Percentiles rank a stretch among this genome's conserved stretches.
These are phyloP conservation scores for Saccharomyces uvarum DNA, from an alignment of 1,139 yeast genomes.

Conservation along the genomic window DNA sequence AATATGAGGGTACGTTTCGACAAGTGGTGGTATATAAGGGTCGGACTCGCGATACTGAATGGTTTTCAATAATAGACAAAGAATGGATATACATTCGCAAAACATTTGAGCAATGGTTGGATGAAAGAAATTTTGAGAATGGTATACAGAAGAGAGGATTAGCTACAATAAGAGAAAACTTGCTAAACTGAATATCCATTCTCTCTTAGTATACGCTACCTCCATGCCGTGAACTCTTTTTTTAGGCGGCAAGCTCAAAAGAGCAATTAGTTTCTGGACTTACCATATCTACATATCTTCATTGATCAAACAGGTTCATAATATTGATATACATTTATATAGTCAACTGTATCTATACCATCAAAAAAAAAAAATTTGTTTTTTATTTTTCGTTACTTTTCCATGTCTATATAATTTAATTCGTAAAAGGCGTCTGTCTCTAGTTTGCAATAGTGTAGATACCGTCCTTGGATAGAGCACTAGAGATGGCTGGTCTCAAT, in stretches of 20 bases:
- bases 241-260: background rate
- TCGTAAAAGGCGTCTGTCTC: background rate
- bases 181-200: background rate
- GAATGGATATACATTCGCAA: slow-evolving; percentile 27
- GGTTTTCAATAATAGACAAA: slow-evolving; percentile 30
- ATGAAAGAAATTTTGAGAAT: slow-evolving; percentile 3
- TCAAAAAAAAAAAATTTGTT: no score
- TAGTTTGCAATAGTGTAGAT: background rate
- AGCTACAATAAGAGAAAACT: background rate
- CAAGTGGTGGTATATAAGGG: slow-evolving; percentile 28
- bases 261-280: background rate
- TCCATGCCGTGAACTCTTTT: background rate
- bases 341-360: background rate
- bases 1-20: slow-evolving; percentile 30
- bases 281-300: background rate
- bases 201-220: background rate
- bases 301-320: no score
- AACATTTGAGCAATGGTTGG: slow-evolving; percentile 26
- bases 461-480: no score
- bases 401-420: background rate
- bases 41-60: slow-evolving; percentile 30
- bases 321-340: no score
- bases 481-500: no score
- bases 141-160: background rate
- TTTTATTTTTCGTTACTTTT: background rate